These are phyloP conservation scores for Xylaria venustula DNA, from an alignment of 495 filamentous ascomycete species.

Conservation along the genomic window DNA sequence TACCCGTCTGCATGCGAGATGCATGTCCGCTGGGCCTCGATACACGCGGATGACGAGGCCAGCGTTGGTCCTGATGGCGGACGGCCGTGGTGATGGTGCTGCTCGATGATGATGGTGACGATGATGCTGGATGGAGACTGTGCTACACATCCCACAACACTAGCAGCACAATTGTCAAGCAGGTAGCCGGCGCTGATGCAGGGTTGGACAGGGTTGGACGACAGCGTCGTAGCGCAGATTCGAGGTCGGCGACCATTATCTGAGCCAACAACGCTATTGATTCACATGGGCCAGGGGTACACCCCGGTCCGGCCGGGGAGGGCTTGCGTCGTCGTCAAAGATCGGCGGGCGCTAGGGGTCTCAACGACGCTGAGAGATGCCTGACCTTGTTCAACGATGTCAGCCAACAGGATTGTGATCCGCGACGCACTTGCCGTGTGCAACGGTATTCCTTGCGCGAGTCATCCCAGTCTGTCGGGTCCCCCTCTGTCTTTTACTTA, in stretches of 20 bases:
- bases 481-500: too few relatives aligned
- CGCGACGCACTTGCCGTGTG: conserved; percentile 14
- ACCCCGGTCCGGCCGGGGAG: conserved; percentile 9
- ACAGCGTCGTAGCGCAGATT: conserved; percentile 12
- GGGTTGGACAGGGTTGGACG: neutral
- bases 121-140: neutral
- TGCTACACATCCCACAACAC: too few relatives aligned
- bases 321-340: neutral
- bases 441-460: conserved; percentile 19
- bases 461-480: conserved; percentile 20
- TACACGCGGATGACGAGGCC: neutral
- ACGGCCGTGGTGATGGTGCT: too few relatives aligned
- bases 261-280: conserved; percentile 12
- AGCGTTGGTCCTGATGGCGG: too few relatives aligned
- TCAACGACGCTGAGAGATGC: conserved; percentile 1
- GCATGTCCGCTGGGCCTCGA: too few relatives aligned
- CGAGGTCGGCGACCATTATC: conserved; percentile 18
- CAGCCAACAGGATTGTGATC: conserved; percentile 18
- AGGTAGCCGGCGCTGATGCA: neutral
- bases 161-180: too few relatives aligned
- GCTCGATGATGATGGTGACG: neutral
- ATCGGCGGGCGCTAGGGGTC: conserved; percentile 15
- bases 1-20: neutral
- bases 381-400: conserved; percentile 1
- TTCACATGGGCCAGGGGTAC: conserved; percentile 8